Evolutionary conservation across 2,329 filamentous ascomycete genomes (phyloP).

Genomic region (Fusarium anthophilum): DNA sequence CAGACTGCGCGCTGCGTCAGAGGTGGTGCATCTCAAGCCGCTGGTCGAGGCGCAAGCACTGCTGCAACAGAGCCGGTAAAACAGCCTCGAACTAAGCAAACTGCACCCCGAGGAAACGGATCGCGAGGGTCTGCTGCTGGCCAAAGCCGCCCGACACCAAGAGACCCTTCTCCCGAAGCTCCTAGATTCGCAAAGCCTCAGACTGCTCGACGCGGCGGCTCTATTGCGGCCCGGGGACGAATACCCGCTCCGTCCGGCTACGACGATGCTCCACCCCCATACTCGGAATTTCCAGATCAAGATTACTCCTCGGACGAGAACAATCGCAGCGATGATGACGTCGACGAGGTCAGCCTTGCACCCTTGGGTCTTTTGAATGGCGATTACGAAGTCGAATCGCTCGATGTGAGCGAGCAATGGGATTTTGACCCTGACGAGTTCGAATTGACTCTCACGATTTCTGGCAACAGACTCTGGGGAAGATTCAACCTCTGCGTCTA

Average conservation of each 20-base stretch:
- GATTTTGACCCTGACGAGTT: conserved; percentile 39
- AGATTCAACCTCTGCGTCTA: conserved; percentile 55
- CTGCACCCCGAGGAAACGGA: conserved; percentile 19
- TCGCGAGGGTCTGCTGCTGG: neutral
- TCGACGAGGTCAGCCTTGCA: neutral
- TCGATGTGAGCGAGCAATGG: conserved; percentile 42
- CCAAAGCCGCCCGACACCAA: fast-evolving
- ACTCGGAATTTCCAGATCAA: conserved; percentile 14
- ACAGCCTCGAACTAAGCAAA: conserved; percentile 19
- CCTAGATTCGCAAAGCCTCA: neutral
- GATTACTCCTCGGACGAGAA: conserved; percentile 3
- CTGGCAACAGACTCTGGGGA: conserved; percentile 55
- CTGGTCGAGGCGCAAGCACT: neutral
- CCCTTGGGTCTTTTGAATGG: conserved; percentile 56
- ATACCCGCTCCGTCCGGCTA: conserved; percentile 17
- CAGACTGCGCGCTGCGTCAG: neutral
- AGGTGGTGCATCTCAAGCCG: neutral
- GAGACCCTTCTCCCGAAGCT: neutral
- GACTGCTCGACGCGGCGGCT: conserved; percentile 42
- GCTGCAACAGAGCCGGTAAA: neutral
- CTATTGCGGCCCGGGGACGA: conserved; percentile 36
- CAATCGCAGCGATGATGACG: neutral
- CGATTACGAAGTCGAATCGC: conserved; percentile 51
- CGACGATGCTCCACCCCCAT: conserved; percentile 28
- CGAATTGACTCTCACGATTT: conserved; percentile 51